Conservation (phyloP, 1,284 basidiomycete species). For the Cutaneotrichosporon cutaneum region DNA sequence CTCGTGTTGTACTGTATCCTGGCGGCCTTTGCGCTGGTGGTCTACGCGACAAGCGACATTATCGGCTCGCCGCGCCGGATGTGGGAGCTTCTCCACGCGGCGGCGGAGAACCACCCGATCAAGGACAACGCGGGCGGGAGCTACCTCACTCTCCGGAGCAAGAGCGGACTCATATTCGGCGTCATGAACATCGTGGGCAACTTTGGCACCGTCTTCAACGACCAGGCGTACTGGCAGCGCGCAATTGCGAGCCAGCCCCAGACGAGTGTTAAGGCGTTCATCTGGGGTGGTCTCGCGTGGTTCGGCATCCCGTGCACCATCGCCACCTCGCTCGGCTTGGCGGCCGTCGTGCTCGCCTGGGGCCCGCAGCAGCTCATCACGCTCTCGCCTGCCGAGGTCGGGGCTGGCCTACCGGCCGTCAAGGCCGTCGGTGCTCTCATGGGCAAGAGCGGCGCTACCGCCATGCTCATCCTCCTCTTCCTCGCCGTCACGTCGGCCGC, state of each 20-base stretch:
- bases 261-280: constrained; percentile 81
- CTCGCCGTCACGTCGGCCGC: constrained; percentile 75
- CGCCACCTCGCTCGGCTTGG: constrained; percentile 63
- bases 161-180: constrained; percentile 82
- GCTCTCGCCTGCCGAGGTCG: constrained; percentile 67
- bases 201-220: constrained; percentile 59
- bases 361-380: constrained; percentile 56
- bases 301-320: constrained; percentile 74
- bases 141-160: constrained; percentile 74
- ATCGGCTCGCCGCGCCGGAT: constrained; percentile 60
- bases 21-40: constrained; percentile 62
- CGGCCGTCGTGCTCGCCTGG: constrained; percentile 69
- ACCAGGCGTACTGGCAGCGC: constrained; percentile 63
- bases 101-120: constrained; percentile 56
- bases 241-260: constrained; percentile 81
- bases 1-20: constrained; percentile 72
- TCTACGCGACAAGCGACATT: constrained; percentile 66
- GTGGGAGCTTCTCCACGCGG: constrained; percentile 59
- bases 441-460: constrained; percentile 68
- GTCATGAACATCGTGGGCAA: constrained; percentile 68
- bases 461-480: constrained; percentile 52
- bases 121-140: constrained; percentile 62
- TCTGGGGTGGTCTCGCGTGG: constrained; percentile 86
- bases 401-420: constrained; percentile 74
- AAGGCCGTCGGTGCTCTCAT: constrained; percentile 70